A percentile compares a stretch with the other conserved stretches of the same genome.
phyloP scores from a whole-genome alignment of 305 asterid species.

The Andrographis paniculata region DNA sequence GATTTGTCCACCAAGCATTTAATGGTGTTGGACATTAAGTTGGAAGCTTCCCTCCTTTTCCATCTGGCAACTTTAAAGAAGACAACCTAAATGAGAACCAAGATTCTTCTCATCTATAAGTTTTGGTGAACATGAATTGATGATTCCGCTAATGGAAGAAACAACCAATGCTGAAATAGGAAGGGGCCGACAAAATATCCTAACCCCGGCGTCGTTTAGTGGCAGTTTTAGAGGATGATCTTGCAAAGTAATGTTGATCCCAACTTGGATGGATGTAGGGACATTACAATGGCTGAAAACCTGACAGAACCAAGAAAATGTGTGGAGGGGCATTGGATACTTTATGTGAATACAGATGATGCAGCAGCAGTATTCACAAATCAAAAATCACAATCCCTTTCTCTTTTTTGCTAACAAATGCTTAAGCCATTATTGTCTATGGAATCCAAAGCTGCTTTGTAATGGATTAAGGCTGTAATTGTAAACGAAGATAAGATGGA shows the following conservation, averaged over 20 bases:
- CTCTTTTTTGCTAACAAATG: too few species aligned
- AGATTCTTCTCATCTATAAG: not conserved
- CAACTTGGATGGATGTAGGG: not conserved
- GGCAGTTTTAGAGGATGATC: too few species aligned
- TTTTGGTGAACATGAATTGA: slow-evolving; percentile 1
- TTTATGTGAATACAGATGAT: not conserved
- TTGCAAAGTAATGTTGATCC: too few species aligned
- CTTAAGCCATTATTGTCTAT: not conserved
- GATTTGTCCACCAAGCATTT: slow-evolving; percentile 26
- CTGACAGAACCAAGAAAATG: not conserved
- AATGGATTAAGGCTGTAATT: too few species aligned
- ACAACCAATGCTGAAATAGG: not conserved
- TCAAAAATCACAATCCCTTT: not conserved
- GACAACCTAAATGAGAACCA: too few species aligned
- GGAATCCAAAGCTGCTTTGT: slow-evolving; percentile 1
- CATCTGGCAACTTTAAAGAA: too few species aligned
- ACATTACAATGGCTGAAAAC: not conserved
- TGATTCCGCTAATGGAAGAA: not conserved
- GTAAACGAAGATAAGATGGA: too few species aligned
- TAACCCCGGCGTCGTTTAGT: too few species aligned
- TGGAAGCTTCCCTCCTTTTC: slow-evolving; percentile 5
- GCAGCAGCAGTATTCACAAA: not conserved
- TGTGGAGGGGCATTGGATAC: not conserved
- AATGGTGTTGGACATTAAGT: slow-evolving; percentile 20
- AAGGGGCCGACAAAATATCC: too few species aligned